Evolutionary conservation across 1,139 yeast species (phyloP).

Genomic region (Protomyces macrosporus): DNA sequence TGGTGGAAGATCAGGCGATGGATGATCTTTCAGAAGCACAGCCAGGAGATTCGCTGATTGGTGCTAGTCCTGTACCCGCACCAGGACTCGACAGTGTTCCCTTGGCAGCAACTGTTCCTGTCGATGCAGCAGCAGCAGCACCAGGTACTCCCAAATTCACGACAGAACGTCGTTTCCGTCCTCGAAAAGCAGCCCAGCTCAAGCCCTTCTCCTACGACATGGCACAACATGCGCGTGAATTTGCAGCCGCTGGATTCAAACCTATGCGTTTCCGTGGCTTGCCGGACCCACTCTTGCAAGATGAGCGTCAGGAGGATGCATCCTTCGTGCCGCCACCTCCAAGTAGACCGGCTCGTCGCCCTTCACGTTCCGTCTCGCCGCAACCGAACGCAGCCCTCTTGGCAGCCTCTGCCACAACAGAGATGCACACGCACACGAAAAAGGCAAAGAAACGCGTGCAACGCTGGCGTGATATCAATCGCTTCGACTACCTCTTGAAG

Average conservation of each 20-base stretch:
- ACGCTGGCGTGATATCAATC: background rate
- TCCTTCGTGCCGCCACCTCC: background rate
- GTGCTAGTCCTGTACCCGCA: too few species aligned
- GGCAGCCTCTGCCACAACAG: background rate
- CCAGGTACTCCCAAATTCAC: background rate
- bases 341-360: background rate
- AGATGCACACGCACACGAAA: background rate
- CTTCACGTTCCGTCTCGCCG: background rate
- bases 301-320: background rate
- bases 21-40: background rate
- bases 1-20: background rate
- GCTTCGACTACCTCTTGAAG: background rate
- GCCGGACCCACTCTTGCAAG: conserved; percentile 1
- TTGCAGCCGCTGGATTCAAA: conserved; percentile 17
- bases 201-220: conserved; percentile 17
- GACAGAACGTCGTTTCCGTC: conserved; percentile 5
- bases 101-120: background rate
- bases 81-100: too few species aligned
- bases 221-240: conserved; percentile 20
- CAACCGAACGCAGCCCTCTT: background rate
- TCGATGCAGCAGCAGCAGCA: background rate
- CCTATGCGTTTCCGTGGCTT: conserved; percentile 16
- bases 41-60: too few species aligned
- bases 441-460: background rate
- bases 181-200: conserved; percentile 16